Base-by-base conservation (phyloP, 2,329 filamentous ascomycete species). In the Fusarium caatingaense region DNA sequence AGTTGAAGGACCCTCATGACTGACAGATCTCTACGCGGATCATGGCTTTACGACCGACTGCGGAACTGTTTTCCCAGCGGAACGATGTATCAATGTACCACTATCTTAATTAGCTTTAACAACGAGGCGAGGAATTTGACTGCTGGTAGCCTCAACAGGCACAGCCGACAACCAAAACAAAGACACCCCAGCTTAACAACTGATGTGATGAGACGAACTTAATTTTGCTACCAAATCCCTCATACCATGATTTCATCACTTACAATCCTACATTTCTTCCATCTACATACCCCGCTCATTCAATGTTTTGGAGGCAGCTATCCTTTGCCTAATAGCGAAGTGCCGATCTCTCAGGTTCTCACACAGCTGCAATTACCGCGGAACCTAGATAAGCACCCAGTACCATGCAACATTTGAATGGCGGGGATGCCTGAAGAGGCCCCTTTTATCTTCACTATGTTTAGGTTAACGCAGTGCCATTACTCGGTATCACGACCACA, bases 31-130 rank as follows among this genome's bases (percentile, higher is more conserved):
- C 60, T 66, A 64, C 16, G 56, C 55, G 68, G 62, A 72, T 71
- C 60, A 68, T 57, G 63, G 58, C 64, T 65, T 61, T 64, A 61
- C 62, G 44, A 65, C 70, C 64, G 25, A 49, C 56, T 69, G 42
- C 47, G 60, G 69, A 61, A 42, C 30, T 56, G 18, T 51, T 48
- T 59, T 56, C 69, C 32, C 59, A 59, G 59, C 54, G 66, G 62
- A 60, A 56, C 69, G 49, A 75, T 78, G 76, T 77, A 77, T 65
- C 72, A 76, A 66, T 79, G 74, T 79, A 79, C 66, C 56, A 78
- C 60, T 69, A 74, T 49, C 56, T 66, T 60, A 27, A 51, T 51
- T 42, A 64, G 54, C 61, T 59, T 45, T 65, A 60, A 46, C 37
- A 63, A 28, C 28, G 37, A 69, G 54, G 56, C 63, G 18, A 50